phyloP scores from a whole-genome alignment of 106 monocot genomes.

The Triglochin maritima region DNA sequence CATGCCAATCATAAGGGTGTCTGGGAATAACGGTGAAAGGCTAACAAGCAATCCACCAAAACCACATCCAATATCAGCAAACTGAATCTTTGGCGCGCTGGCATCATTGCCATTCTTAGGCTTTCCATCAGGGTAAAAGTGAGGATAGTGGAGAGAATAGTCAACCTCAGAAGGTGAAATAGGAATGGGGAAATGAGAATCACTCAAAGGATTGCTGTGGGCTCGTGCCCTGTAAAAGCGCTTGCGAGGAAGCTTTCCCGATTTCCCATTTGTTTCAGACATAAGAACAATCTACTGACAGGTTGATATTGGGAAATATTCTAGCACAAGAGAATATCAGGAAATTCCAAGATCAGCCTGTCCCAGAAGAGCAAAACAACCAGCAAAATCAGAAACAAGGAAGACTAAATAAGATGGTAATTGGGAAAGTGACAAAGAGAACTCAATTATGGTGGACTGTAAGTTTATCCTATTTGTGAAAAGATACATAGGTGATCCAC shows the following conservation, averaged over 20 bases:
- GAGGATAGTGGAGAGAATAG: conserved; percentile 54
- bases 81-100: conserved; percentile 36
- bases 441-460: too few relatives aligned
- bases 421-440: too few relatives aligned
- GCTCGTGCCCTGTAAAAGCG: conserved; percentile 91
- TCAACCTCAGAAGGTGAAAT: conserved; percentile 64
- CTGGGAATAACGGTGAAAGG: conserved; percentile 77
- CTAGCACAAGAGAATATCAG: too few relatives aligned
- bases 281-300: background rate
- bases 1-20: conserved; percentile 93
- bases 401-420: too few relatives aligned
- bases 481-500: too few relatives aligned
- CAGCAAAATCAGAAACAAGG: too few relatives aligned
- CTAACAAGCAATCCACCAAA: conserved; percentile 85
- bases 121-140: conserved; percentile 27
- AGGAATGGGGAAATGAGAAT: conserved; percentile 93
- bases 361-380: too few relatives aligned
- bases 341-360: too few relatives aligned
- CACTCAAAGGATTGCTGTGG: conserved; percentile 98
- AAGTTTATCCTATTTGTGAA: too few relatives aligned
- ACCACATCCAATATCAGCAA: conserved; percentile 92
- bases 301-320: background rate
- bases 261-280: conserved; percentile 19
- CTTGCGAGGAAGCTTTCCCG: conserved; percentile 52
- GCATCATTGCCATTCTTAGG: background rate